Conservation (phyloP, 2,329 filamentous ascomycete species). For the Botryotinia globosa region DNA sequence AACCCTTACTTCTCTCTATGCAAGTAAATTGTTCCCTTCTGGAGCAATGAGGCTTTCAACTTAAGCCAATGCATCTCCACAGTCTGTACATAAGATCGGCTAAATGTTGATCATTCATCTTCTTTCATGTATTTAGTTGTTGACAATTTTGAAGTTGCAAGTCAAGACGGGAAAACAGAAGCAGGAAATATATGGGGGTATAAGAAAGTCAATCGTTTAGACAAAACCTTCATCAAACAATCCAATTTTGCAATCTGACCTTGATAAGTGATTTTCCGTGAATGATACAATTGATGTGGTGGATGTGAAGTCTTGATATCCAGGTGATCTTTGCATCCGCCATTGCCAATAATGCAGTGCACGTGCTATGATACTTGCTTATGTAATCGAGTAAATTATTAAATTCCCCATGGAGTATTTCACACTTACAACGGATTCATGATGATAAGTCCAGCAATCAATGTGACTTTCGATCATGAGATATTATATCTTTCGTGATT, state of each 20-base stretch:
- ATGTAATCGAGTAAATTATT: not conserved
- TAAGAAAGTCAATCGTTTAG: slow-evolving; percentile 11
- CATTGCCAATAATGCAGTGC: not conserved
- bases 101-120: slow-evolving; percentile 7
- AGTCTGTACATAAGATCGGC: slow-evolving; percentile 18
- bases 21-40: slow-evolving; percentile 13
- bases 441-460: not conserved
- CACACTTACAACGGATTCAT: too few relatives aligned
- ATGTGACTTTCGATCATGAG: not conserved
- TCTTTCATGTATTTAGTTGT: slow-evolving; percentile 18
- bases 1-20: slow-evolving; percentile 31
- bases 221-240: not conserved
- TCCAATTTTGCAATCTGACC: not conserved
- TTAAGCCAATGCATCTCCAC: not conserved
- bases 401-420: too few relatives aligned
- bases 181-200: not conserved
- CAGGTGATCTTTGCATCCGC: not conserved
- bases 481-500: not conserved
- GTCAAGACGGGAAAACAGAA: not conserved
- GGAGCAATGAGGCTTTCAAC: not conserved
- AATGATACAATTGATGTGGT: not conserved
- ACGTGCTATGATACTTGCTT: not conserved
- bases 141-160: not conserved
- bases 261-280: not conserved
- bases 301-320: not conserved